Percentiles rank a stretch among this genome's conserved stretches.
These are phyloP conservation scores for Thelonectria olida DNA, from an alignment of 2,329 filamentous ascomycete genomes.

Conservation along the genomic window DNA sequence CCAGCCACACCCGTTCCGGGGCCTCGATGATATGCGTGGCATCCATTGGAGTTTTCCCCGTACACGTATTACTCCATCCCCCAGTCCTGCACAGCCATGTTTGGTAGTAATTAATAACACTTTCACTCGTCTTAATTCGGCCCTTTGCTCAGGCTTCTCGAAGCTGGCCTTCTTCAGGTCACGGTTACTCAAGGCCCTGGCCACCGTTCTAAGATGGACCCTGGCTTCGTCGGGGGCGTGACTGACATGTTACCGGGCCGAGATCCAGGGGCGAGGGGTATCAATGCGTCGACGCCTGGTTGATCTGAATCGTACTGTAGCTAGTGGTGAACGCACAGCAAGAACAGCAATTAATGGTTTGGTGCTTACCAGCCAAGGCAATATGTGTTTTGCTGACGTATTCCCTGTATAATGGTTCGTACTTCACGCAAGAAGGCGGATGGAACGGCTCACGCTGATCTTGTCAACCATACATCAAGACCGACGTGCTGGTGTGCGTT, in stretches of 20 bases:
- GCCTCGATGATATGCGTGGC: not conserved
- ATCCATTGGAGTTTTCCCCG: not conserved
- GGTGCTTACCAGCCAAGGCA: not conserved
- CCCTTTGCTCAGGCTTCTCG: conserved; percentile 1
- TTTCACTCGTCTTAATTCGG: not conserved
- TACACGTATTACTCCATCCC: not conserved
- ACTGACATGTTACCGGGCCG: conserved; percentile 33
- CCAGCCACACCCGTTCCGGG: conserved; percentile 12
- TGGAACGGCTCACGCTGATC: no score
- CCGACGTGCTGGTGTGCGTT: no score
- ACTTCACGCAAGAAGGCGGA: no score
- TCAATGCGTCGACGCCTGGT: conserved; percentile 25
- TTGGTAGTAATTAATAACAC: not conserved
- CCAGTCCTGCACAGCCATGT: not conserved
- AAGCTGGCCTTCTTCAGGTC: conserved; percentile 15
- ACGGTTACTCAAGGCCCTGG: conserved; percentile 3
- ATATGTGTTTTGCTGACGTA: not conserved
- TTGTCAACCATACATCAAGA: no score
- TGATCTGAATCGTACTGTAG: no score
- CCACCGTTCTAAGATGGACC: conserved; percentile 12
- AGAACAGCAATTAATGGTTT: no score
- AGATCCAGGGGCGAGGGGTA: conserved; percentile 31
- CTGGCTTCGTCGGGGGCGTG: conserved; percentile 20
- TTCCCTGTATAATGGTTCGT: not conserved
- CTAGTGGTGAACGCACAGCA: no score